Base-by-base conservation (phyloP, 352 stramenopile genomes). In the Globisporangium uncinulatum region DNA sequence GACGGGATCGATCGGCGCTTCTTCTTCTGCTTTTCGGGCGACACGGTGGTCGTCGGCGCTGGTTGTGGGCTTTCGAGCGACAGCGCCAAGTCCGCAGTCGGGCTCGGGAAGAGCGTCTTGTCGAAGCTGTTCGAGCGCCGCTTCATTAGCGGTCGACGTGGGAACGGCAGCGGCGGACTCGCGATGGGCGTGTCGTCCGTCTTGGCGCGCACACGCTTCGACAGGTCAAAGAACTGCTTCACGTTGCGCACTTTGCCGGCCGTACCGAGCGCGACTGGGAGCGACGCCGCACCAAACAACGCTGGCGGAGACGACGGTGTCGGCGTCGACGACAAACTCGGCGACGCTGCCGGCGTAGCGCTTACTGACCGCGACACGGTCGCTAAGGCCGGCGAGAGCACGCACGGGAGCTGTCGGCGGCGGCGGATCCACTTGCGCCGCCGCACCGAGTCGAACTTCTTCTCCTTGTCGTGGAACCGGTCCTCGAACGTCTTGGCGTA, bases 401-500 rank as follows among this genome's bases (percentile, higher is more conserved):
- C 76, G 21, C 63, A 63, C 13, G 83, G 72, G 0, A 90, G 63
- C 46, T 87, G 83, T 14, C 66, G 76, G 21, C 83, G 76, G 7
- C 72, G 62, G 31, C 83, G 78, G 6, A 79, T 71, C 83, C 83
- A 92, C 20, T 80, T 74, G 37, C 83, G 72, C 24, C 83, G 69
- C 11, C 83, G 76, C 4, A 92, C 75, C 24, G 73, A 79, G 65
- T 92, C 83, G 36, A 89, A 76, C 39, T 86, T 86, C 54, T 80
- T 84, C 52, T 89, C 75, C 43, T 87, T 90, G 41, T 76, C 72
- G 55, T 89, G 83, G 43, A 87, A 92, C 17, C 67, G 70, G 54
- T 88, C 79, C 24, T 90, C 79, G 17, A 83, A 83, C 0, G 66
- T 81, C 51, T 84, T 88, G 10, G 79, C 79, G 57, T 90, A 92